These are phyloP conservation scores for Amylostereum areolatum DNA, from an alignment of 1,284 basidiomycete species.

Conservation along the genomic window DNA sequence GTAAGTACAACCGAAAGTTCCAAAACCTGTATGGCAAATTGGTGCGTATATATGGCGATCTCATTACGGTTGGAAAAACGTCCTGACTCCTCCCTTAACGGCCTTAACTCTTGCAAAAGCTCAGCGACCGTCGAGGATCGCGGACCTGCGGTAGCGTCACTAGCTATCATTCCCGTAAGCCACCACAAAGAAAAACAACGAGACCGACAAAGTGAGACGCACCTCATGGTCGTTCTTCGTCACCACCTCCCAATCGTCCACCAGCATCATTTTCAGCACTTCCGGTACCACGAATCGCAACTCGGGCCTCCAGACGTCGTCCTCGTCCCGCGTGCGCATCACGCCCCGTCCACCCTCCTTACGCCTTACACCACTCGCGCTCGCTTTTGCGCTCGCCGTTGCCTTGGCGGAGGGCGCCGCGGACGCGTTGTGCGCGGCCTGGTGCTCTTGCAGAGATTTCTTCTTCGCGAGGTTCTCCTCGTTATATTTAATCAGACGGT, in stretches of 20 bases:
- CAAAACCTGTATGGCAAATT: too few species aligned
- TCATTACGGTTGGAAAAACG: too few species aligned
- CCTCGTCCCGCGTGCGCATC: constrained; percentile 61
- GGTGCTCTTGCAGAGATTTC: constrained; percentile 41
- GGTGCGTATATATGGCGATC: too few species aligned
- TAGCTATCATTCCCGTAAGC: constrained; percentile 42
- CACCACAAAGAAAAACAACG: constrained; percentile 11
- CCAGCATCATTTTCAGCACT: constrained; percentile 80
- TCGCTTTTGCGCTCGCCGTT: constrained; percentile 27
- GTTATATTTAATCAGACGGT: constrained; percentile 82
- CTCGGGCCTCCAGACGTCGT: constrained; percentile 77
- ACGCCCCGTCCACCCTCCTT: constrained; percentile 51
- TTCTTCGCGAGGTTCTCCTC: constrained; percentile 84
- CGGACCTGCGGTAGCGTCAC: constrained; percentile 81
- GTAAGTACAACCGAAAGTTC: too few species aligned
- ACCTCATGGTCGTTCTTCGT: constrained; percentile 93
- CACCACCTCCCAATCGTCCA: constrained; percentile 97
- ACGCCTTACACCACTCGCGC: constrained; percentile 38
- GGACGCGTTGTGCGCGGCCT: constrained; percentile 24
- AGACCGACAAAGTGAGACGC: too few species aligned
- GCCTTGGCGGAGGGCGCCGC: constrained; percentile 17
- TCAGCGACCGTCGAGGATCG: constrained; percentile 79
- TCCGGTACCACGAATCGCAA: constrained; percentile 92
- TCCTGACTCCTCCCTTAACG: too few species aligned
- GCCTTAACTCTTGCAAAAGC: constrained; percentile 72